phyloP scores from a whole-genome alignment of 208 protist species.

The Crithidia thermophila region DNA sequence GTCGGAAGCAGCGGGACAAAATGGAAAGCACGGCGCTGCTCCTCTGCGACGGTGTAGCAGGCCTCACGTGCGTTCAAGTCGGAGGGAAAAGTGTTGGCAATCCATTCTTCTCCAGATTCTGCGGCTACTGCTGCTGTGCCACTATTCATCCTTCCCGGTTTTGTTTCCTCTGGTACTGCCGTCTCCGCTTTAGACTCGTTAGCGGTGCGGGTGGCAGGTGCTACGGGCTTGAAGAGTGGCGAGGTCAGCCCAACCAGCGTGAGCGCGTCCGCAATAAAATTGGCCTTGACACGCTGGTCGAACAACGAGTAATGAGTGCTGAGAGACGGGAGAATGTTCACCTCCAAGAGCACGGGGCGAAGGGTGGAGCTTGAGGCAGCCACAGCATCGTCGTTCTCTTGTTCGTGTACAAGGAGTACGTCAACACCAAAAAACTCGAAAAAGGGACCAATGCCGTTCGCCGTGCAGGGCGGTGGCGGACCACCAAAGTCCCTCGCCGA shows the following conservation, averaged over 20 bases:
- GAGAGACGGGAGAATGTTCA: slow-evolving; percentile 90
- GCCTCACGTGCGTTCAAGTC: slow-evolving; percentile 31
- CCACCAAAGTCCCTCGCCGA: too few species aligned
- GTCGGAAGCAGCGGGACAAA: slow-evolving; percentile 59
- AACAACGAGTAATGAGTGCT: slow-evolving; percentile 79
- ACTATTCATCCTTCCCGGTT: too few species aligned
- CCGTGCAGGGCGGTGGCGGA: slow-evolving; percentile 19
- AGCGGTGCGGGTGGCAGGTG: neutral
- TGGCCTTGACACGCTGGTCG: slow-evolving; percentile 84
- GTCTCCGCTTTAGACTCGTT: too few species aligned
- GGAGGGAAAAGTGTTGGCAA: neutral
- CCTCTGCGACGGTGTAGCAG: slow-evolving; percentile 62
- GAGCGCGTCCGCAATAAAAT: slow-evolving; percentile 77
- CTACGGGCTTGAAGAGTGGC: slow-evolving; percentile 1
- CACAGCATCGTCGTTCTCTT: neutral
- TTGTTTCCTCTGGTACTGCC: too few species aligned
- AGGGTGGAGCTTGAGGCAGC: neutral
- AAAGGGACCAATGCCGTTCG: slow-evolving; percentile 45
- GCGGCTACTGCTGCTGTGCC: too few species aligned
- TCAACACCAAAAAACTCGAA: slow-evolving; percentile 91
- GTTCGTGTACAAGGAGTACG: slow-evolving; percentile 54
- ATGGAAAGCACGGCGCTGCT: slow-evolving; percentile 32
- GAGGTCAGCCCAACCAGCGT: slow-evolving; percentile 80
- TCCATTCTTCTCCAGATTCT: too few species aligned
- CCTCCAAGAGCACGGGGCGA: slow-evolving; percentile 75